phyloP scores from a whole-genome alignment of 148 eudicot genomes.

The Oxyria digyna region DNA sequence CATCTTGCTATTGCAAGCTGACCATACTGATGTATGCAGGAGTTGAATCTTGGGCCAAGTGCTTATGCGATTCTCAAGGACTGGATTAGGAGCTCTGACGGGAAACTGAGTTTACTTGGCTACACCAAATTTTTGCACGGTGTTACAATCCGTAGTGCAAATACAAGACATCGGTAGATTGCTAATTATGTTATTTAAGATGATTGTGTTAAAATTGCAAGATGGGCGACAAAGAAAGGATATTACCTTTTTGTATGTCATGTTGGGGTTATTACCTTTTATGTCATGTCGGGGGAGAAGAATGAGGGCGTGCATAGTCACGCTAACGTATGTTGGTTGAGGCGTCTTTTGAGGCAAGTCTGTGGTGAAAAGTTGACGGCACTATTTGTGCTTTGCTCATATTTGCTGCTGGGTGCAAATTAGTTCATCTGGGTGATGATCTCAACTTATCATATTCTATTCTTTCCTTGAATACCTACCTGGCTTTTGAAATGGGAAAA shows the following conservation, averaged over 20 bases:
- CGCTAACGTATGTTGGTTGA: background rate
- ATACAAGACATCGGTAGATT: slow-evolving; percentile 27
- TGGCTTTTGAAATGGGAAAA: slow-evolving; percentile 3
- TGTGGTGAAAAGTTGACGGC: background rate
- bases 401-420: background rate
- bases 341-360: background rate
- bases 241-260: too few relatives aligned
- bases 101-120: slow-evolving; percentile 50
- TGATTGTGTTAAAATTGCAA: background rate
- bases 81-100: slow-evolving; percentile 50
- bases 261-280: slow-evolving; percentile 3
- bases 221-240: background rate
- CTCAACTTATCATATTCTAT: background rate
- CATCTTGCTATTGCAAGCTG: background rate
- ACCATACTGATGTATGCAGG: too few relatives aligned
- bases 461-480: background rate
- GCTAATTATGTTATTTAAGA: slow-evolving; percentile 1
- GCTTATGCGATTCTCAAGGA: slow-evolving; percentile 42
- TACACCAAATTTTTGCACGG: slow-evolving; percentile 71
- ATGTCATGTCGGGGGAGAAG: slow-evolving; percentile 1
- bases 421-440: background rate
- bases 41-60: slow-evolving; percentile 46
- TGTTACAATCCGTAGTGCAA: slow-evolving; percentile 39
- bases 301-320: background rate
- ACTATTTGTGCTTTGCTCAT: background rate